phyloP scores from a whole-genome alignment of 306 rosid species.

The Lathyrus aphaca region DNA sequence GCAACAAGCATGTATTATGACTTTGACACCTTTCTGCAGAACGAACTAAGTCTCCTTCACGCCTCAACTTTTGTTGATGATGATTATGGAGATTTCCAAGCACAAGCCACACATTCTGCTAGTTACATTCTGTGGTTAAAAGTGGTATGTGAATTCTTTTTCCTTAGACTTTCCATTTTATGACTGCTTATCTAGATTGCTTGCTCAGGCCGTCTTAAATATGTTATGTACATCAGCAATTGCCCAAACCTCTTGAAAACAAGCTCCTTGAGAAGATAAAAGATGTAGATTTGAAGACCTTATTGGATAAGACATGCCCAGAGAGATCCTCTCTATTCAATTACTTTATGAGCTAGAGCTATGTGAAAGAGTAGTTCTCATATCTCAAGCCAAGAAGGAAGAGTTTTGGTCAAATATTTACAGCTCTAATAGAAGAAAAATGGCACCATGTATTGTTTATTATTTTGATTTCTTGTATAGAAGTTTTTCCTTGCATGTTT shows the following conservation, averaged over 20 bases:
- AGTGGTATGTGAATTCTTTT: conserved; percentile 49
- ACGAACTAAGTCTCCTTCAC: conserved; percentile 57
- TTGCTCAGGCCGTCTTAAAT: conserved; percentile 31
- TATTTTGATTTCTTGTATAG: conserved; percentile 18
- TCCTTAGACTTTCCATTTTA: conserved; percentile 13
- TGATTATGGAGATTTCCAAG: conserved; percentile 67
- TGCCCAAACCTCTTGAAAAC: conserved; percentile 46
- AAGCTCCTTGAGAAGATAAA: conserved; percentile 55
- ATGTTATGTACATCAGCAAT: conserved; percentile 58
- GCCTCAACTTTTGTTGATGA: conserved; percentile 52
- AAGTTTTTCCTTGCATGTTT: conserved; percentile 5
- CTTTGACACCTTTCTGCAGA: conserved; percentile 51
- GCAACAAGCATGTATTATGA: conserved; percentile 35
- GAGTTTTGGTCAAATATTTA: background rate
- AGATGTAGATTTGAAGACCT: conserved; percentile 50
- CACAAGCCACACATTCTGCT: conserved; percentile 65
- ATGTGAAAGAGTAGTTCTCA: conserved; percentile 5
- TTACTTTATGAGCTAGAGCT: conserved; percentile 46
- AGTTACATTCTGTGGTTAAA: conserved; percentile 70
- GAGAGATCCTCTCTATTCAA: conserved; percentile 64
- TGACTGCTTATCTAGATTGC: conserved; percentile 17
- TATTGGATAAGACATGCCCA: conserved; percentile 60
- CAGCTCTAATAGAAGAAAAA: conserved; percentile 7
- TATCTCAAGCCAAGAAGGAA: background rate
- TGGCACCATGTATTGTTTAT: background rate